Evolutionary conservation across 2,329 filamentous ascomycete species (phyloP), one percentile per base, ranked within the genome.

Genomic region (Pyricularia sp.): DNA sequence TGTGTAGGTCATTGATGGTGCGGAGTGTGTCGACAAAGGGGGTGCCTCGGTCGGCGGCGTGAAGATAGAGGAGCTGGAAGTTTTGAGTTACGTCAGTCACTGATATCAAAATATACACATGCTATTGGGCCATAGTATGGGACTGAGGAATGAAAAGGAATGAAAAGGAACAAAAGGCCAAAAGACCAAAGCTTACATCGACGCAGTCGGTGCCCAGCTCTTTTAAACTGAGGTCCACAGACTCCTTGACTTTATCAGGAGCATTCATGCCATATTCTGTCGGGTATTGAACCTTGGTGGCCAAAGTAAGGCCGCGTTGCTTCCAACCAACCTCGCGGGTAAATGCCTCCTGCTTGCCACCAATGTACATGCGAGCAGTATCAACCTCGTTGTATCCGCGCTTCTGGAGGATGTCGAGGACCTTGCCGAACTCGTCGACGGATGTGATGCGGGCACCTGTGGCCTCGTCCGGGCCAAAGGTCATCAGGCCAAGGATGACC

Each of bases 1-100:
- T 92, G 82, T 97, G 92, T 67, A 97, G 81, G 78, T 93, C 88
- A 77, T 97, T 87, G 70, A 93, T 83, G 4, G 90, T 91, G 73
- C 88, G 86, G 23, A 97, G 83, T 0, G 93, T 95, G 78, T 95
- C 90, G 9, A 88, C 87, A 74, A 97, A 74, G n/a, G 71, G 72
- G 4, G 71, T 69, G 20, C 69, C 70, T 33, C 71, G 71, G 68
- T 73, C 73, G 65, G 65, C 65, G 36, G 65, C 65, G 14, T 66
- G 65, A 23, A 66, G 65, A 26, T 66, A 66, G 36, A 66, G 65
- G 25, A 66, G 65, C 65, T 66, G 36, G n/a, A 6, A 9, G 5
- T 12, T 31, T 28, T 66, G 14, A 4, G 30, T 17, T 17, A 23
- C 7, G 25, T 61, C 31, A 50, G 65, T 55, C 33, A n/a, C 26